Conservation (phyloP, 495 filamentous ascomycete genomes). For the Evansstolkia leycettana region DNA sequence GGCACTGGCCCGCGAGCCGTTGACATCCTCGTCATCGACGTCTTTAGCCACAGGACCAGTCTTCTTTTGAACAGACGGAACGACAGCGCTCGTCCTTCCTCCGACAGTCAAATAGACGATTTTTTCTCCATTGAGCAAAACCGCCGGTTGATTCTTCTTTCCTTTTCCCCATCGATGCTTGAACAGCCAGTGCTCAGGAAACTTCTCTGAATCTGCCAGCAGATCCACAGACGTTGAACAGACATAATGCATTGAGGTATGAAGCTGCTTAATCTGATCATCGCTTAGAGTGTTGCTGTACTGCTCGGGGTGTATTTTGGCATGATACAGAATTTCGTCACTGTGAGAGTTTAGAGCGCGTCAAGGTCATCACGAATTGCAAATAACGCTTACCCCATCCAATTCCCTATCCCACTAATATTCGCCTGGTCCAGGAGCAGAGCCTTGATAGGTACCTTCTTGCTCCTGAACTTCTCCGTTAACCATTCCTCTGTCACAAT, state of each 20-base stretch:
- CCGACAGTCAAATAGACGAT: constrained; percentile 78
- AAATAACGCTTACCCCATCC: constrained; percentile 59
- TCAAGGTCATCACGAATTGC: not conserved
- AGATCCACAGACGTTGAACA: constrained; percentile 67
- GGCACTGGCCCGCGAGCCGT: constrained; percentile 10
- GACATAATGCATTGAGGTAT: constrained; percentile 64
- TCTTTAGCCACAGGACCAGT: constrained; percentile 37
- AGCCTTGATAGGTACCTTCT: constrained; percentile 76
- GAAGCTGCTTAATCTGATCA: constrained; percentile 56
- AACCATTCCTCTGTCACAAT: constrained; percentile 64
- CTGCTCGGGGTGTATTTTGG: constrained; percentile 81
- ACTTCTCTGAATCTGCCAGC: constrained; percentile 68
- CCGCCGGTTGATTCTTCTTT: constrained; percentile 54
- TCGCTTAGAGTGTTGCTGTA: constrained; percentile 73
- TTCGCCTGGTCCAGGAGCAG: constrained; percentile 79
- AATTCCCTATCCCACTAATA: constrained; percentile 90
- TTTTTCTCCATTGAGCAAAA: constrained; percentile 70
- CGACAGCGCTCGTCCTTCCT: constrained; percentile 77
- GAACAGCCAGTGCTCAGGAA: constrained; percentile 88
- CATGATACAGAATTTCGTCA: constrained; percentile 83
- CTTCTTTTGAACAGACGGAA: constrained; percentile 79
- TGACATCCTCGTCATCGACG: constrained; percentile 13
- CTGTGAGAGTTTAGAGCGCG: constrained; percentile 15
- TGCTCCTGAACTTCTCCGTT: constrained; percentile 49
- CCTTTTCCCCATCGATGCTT: constrained; percentile 85